These are phyloP conservation scores for Rugonectria rugulosa DNA, from an alignment of 2,329 filamentous ascomycete genomes.

Conservation along the genomic window DNA sequence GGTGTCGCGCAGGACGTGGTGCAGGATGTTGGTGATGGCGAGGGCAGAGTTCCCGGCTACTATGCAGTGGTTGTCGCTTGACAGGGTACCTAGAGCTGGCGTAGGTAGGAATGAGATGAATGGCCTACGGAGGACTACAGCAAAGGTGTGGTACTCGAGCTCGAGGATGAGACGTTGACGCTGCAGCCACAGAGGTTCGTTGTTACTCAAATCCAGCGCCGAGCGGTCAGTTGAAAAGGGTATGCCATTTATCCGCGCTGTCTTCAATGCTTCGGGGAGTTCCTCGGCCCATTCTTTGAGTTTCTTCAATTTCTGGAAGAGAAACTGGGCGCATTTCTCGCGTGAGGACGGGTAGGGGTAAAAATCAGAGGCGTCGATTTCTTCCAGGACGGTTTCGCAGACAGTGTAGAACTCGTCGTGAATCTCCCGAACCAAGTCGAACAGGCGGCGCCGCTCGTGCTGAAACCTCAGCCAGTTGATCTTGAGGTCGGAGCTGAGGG, in stretches of 20 bases:
- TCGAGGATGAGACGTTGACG: conserved; percentile 51
- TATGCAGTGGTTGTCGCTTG: conserved; percentile 38
- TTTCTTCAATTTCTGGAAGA: conserved; percentile 42
- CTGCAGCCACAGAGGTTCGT: conserved; percentile 52
- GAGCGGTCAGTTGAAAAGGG: conserved; percentile 50
- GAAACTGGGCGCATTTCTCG: conserved; percentile 39
- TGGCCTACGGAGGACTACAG: conserved; percentile 47
- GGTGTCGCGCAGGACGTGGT: conserved; percentile 37
- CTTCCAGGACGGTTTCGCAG: conserved; percentile 24
- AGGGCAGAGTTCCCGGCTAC: conserved; percentile 35
- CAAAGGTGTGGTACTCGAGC: conserved; percentile 51
- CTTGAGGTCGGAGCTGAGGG: background rate
- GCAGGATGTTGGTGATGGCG: conserved; percentile 38
- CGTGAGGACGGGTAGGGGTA: conserved; percentile 35
- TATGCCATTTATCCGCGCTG: conserved; percentile 42
- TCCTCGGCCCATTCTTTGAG: conserved; percentile 35
- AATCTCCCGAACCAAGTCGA: conserved; percentile 26
- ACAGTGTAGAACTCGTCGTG: conserved; percentile 25
- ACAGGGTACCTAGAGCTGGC: conserved; percentile 35
- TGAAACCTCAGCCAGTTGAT: conserved; percentile 37
- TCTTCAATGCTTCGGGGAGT: conserved; percentile 50
- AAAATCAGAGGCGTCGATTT: conserved; percentile 26
- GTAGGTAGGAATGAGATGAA: conserved; percentile 48
- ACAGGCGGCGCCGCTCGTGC: conserved; percentile 28
- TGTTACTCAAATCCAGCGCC: conserved; percentile 39